phyloP scores from a whole-genome alignment of 345 rosid species.

The Cochlearia excelsa region DNA sequence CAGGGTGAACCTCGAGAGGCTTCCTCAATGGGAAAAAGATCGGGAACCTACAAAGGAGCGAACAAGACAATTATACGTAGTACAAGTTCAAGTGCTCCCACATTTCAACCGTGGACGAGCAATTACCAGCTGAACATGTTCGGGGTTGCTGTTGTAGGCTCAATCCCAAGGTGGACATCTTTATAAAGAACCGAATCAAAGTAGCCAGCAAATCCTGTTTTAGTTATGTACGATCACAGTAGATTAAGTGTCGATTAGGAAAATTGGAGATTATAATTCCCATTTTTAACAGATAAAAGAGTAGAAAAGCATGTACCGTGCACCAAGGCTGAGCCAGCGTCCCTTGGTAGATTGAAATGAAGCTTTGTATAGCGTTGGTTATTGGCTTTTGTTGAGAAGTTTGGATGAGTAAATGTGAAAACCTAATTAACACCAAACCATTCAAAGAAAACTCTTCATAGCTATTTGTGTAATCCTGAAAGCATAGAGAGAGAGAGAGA shows the following conservation, averaged over 20 bases:
- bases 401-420: conserved; percentile 86
- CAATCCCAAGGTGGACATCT: conserved; percentile 96
- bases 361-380: conserved; percentile 82
- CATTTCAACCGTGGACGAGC: not conserved
- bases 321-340: conserved; percentile 79
- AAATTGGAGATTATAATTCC: conserved; percentile 12
- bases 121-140: conserved; percentile 98
- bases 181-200: conserved; percentile 87
- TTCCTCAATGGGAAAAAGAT: conserved; percentile 92
- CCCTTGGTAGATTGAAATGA: conserved; percentile 61
- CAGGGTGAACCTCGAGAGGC: conserved; percentile 58
- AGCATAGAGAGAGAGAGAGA: conserved; percentile 21
- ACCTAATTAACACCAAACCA: conserved; percentile 47
- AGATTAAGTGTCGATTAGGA: conserved; percentile 13
- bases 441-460: not conserved
- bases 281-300: not conserved
- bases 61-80: not conserved
- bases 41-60: conserved; percentile 61
- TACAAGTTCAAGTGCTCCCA: not conserved
- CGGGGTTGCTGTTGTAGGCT: conserved; percentile 87
- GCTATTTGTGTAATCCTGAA: not conserved
- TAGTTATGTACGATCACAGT: conserved; percentile 2
- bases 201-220: conserved; percentile 89
- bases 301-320: conserved; percentile 56
- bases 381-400: conserved; percentile 50